Evolutionary conservation across 768 basidiomycete species (phyloP), one percentile per base, ranked within the genome.

Genomic region (Kwoniella botswanensis): DNA sequence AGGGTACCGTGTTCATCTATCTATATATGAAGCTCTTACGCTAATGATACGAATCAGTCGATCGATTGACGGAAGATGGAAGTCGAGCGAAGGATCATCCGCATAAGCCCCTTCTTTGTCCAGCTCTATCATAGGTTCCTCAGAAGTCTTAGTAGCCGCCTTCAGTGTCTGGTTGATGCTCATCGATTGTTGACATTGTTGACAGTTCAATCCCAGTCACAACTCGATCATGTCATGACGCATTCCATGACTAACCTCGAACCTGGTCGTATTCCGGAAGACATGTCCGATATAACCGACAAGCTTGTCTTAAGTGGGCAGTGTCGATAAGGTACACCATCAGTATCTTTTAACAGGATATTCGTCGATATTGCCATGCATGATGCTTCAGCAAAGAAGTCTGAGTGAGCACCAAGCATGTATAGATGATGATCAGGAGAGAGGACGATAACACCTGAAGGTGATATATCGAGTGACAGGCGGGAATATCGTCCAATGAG

Each of bases 401-500:
- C 26, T 55, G 24, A 21, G 54, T 60, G 26, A 24, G 41, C 26
- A 1, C 5, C 61, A 54, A 43, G 63, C 50, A 52, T 64, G 63
- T 1, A 3, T 46, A n/a, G 43, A 35, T 43, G 12, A 9, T 22
- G n/a, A 3, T 15, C 0, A 21, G n/a, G 42, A 13, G 4, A 18
- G 35, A 60, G 2, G 2, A 60, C 2, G 35, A n/a, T 11, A 60
- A 4, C 0, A 6, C 0, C 15, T 18, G 24, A 42, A n/a, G 1
- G 58, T 29, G 58, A 62, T 62, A 29, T 26, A 50, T 22, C 4
- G 35, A 42, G 29, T 63, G 50, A 42, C 18, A 50, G 21, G 50
- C 24, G 41, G 18, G 22, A 21, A 18, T 15, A 54, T 55, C 22
- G 54, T 18, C 63, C 63, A 65, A 65, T 65, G 63, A 65, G 63